Percentiles rank a stretch among this genome's conserved stretches.
Evolutionary conservation across 179 eudicot species (phyloP).

Genomic region (Heliamphora pulchella): DNA sequence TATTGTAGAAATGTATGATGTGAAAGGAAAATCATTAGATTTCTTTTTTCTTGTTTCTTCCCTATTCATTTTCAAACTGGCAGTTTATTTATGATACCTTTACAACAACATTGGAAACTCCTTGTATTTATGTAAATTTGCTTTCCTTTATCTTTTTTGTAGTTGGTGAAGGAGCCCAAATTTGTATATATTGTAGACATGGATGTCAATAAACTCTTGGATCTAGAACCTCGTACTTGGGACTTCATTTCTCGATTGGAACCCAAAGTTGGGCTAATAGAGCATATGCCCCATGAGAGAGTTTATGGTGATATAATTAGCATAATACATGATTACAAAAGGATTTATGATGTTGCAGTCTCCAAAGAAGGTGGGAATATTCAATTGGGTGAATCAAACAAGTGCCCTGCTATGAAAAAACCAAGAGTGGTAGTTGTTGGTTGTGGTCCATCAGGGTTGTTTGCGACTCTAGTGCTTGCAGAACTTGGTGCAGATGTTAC

Average conservation of each 20-base stretch:
- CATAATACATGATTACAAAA: conserved; percentile 39
- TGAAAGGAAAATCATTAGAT: not conserved
- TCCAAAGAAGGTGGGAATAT: conserved; percentile 28
- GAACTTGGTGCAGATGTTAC: conserved; percentile 97
- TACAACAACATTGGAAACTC: not conserved
- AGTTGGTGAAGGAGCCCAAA: conserved; percentile 26
- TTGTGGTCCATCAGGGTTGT: conserved; percentile 40
- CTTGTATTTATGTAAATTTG: not conserved
- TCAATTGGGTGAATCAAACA: conserved; percentile 22
- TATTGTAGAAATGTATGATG: not conserved
- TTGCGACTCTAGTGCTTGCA: conserved; percentile 80
- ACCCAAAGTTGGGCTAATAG: conserved; percentile 63
- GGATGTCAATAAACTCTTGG: conserved; percentile 70
- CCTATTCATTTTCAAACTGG: not conserved
- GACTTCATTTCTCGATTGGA: conserved; percentile 74
- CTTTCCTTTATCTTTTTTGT: conserved; percentile 22
- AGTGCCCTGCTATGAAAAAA: conserved; percentile 27
- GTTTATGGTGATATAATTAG: conserved; percentile 49
- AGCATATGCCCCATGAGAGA: conserved; percentile 52
- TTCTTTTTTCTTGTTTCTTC: not conserved
- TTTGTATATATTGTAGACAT: conserved; percentile 52
- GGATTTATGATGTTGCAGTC: conserved; percentile 24
- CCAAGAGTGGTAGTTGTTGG: conserved; percentile 92
- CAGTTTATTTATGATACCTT: conserved; percentile 1
- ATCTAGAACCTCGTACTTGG: conserved; percentile 65